Evolutionary conservation across 176 grass and related monocot genomes (phyloP), one percentile per base, ranked within the genome.

Genomic region (Dendrocalamus sinicus): DNA sequence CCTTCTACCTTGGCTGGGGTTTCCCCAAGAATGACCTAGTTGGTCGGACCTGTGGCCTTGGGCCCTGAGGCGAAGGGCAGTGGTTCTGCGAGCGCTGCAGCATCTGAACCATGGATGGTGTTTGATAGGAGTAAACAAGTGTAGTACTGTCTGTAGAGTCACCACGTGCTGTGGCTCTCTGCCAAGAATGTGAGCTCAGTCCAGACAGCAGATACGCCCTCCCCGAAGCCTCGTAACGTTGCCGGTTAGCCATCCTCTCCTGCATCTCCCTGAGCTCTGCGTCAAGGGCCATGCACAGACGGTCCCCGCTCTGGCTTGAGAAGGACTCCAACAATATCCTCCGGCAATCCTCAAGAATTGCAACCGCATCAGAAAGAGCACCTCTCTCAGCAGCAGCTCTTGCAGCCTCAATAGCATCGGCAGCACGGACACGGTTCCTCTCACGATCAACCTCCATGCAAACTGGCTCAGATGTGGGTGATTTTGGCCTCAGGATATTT

Each of bases 81-180:
- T 80, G 67, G 54, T 92, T 96, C 81, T 94, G 96, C 5, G 96
- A 99, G 48, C 72, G 91, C 73, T 94, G 92, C 70, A 99, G 39
- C 96, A 99, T 99, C 53, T 94, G 90, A 28, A 81, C 90, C 96
- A 99, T 99, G 64, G 90, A 94, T 54, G 93, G 96, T 61, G 96
- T 99, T 77, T 96, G 93, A 67, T 96, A 99, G 10, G 92, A 90
- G 79, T 89, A 88, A 15, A 96, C 89, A 40, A 94, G 81, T 24
- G 88, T 87, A 24, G 86, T 69, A 9, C 89, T 87, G 46, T 94
- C 88, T 19, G 90, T 96, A 12, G 93, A 99, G 66, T 96, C 93
- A 2, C 96, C 93, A 6, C 93, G 86, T 17, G 92, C 72, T 10
- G 93, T 99, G 59, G 96, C 96, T 35, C 96, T 89, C 84, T 99